A percentile compares a stretch with the other conserved stretches of the same genome.
Evolutionary conservation across 495 filamentous ascomycete species (phyloP).

Genomic region (Chaetomidium leptoderma): DNA sequence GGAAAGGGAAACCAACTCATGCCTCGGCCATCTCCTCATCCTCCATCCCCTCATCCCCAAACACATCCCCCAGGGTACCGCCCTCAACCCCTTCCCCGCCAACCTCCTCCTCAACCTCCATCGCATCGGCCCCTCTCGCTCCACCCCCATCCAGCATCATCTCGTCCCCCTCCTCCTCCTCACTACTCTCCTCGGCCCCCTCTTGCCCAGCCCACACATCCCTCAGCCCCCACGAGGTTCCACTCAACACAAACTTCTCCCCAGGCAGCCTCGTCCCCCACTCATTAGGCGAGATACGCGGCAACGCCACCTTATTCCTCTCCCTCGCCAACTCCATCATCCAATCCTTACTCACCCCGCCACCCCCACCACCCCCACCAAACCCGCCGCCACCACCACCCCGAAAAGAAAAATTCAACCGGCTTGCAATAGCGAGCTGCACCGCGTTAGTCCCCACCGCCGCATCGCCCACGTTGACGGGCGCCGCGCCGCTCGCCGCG

Average conservation of each 20-base stretch:
- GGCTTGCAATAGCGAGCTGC: constrained; percentile 46
- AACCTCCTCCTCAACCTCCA: constrained; percentile 45
- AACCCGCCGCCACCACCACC: constrained; percentile 41
- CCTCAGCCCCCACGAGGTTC: constrained; percentile 74
- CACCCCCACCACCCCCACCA: constrained; percentile 44
- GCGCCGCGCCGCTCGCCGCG: constrained; percentile 41
- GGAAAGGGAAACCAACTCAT: background rate
- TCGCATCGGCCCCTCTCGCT: constrained; percentile 37
- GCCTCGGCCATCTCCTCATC: constrained; percentile 39
- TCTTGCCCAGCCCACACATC: constrained; percentile 63
- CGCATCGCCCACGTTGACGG: constrained; percentile 46
- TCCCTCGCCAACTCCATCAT: constrained; percentile 76
- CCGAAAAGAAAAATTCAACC: constrained; percentile 51
- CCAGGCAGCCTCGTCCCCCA: constrained; percentile 81
- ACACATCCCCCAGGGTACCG: constrained; percentile 49
- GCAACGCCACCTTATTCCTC: constrained; percentile 75
- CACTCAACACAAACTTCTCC: constrained; percentile 88
- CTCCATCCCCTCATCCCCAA: constrained; percentile 36
- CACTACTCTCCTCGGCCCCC: constrained; percentile 48
- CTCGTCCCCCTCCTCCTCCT: constrained; percentile 40
- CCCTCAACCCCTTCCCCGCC: constrained; percentile 34
- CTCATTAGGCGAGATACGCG: constrained; percentile 63
- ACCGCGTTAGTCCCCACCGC: constrained; percentile 44
- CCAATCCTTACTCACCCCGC: constrained; percentile 75
- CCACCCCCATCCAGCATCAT: constrained; percentile 36